Base-by-base conservation (phyloP, 2,329 filamentous ascomycete species). In the Aulographum hederae region DNA sequence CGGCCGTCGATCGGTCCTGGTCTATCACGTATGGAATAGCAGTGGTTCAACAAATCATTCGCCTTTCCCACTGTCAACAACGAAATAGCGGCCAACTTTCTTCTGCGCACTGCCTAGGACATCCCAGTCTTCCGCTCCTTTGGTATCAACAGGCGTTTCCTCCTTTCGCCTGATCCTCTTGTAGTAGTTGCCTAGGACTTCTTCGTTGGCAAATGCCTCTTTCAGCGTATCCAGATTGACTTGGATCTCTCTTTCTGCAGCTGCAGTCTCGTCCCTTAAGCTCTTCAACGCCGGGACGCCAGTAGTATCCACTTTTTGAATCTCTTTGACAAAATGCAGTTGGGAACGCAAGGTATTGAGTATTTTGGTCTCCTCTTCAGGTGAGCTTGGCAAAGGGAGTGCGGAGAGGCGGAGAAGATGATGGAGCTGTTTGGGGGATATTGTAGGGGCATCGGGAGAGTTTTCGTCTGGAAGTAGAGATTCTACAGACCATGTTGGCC, bases 381-480 rank as follows among this genome's bases (percentile, higher is more conserved):
- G 40, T 2, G 62, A 62, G 13, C 62, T 55, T 0, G 86, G 84
- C 1, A 65, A 65, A 0, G 86, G 84, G 0, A 98, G 73, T 11
- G 86, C 85, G 3, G 85, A 92, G 25, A 95, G 73, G 13, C 80
- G 78, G 21, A 94, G 73, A 6, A 95, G 72, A 51, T 94, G 86
- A 43, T 70, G 72, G 0, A 95, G 67, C 50, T 82, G 73, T 28
- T 69, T 49, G 1, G 71, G 58, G 0, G 76, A 73, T 38, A 91
- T 65, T 34, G 37, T 48, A 25, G 51, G 50, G 2, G 45, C 40
- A 13, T 48, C 38, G 29, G 46, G 28, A 23, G 28, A 42, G 31
- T 2, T 39, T 35, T 28, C 51, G 43, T 2, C 48, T 37, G 76
- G 70, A 0, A 89, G 61, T 4, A 93, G 70, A 6, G 78, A 75